Conservation (phyloP, 345 rosid genomes). For the Salix koriyanagi region DNA sequence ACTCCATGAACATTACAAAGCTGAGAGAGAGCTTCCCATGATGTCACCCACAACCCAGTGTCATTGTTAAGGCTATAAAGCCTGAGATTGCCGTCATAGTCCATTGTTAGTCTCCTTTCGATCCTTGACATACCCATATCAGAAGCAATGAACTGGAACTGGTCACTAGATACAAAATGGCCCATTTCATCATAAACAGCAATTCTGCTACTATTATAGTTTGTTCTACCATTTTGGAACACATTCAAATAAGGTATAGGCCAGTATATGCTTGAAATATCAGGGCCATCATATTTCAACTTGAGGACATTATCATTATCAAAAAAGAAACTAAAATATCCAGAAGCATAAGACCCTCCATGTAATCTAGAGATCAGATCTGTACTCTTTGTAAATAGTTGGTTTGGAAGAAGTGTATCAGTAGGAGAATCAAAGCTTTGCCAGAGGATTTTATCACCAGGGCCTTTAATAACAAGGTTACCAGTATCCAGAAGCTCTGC, state of each 20-base stretch:
- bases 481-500: constrained; percentile 34
- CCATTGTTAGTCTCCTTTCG: constrained; percentile 4
- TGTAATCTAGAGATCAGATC: background rate
- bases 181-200: background rate
- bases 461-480: constrained; percentile 1
- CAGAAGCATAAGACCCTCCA: background rate
- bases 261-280: constrained; percentile 10
- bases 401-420: constrained; percentile 8
- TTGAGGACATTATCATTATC: constrained; percentile 10
- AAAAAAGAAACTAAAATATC: constrained; percentile 2
- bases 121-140: background rate
- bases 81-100: constrained; percentile 8
- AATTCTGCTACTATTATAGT: constrained; percentile 8
- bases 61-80: constrained; percentile 1
- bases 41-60: background rate
- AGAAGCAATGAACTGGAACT: background rate
- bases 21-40: constrained; percentile 3
- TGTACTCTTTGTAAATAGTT: background rate
- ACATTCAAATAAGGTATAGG: background rate
- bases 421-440: constrained; percentile 5
- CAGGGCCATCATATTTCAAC: constrained; percentile 8
- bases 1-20: constrained; percentile 9
- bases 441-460: background rate
- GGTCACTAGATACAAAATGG: background rate
- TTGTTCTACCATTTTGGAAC: constrained; percentile 8